A percentile compares a stretch with the other conserved stretches of the same genome.
Evolutionary conservation across 345 rosid genomes (phyloP).

Genomic region (Citrus hindsii): DNA sequence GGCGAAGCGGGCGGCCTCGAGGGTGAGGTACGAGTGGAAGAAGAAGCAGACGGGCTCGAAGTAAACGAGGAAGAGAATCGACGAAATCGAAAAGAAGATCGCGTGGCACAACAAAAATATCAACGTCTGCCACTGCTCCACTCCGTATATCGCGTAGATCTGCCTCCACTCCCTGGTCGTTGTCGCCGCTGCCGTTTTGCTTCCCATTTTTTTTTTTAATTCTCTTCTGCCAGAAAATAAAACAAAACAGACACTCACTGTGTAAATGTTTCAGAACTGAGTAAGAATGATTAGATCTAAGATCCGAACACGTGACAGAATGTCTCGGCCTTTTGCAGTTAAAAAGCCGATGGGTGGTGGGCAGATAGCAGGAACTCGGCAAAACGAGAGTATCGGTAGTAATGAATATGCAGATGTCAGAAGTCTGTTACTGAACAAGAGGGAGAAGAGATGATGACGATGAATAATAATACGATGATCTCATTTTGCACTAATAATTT

Average conservation of each 20-base stretch:
- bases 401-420: constrained; percentile 5
- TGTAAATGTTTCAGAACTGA: not conserved
- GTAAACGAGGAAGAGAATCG: constrained; percentile 62
- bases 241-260: not conserved
- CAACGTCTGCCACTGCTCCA: constrained; percentile 87
- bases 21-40: constrained; percentile 34
- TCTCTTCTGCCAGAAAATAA: not conserved
- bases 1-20: constrained; percentile 61
- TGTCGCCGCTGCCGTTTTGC: constrained; percentile 21
- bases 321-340: not conserved
- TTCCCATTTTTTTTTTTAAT: constrained; percentile 26
- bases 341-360: not conserved
- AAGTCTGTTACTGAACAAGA: not conserved
- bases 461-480: not conserved
- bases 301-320: not conserved
- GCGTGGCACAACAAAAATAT: constrained; percentile 67
- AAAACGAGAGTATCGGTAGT: not conserved
- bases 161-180: constrained; percentile 70
- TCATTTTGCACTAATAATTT: not conserved
- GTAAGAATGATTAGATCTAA: not conserved
- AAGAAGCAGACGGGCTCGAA: constrained; percentile 57
- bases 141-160: constrained; percentile 92
- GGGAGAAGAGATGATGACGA: not conserved
- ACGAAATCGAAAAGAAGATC: constrained; percentile 57
- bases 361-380: not conserved